These are phyloP conservation scores for Rhynchosporium secalis DNA, from an alignment of 2,329 filamentous ascomycete genomes.

Conservation along the genomic window DNA sequence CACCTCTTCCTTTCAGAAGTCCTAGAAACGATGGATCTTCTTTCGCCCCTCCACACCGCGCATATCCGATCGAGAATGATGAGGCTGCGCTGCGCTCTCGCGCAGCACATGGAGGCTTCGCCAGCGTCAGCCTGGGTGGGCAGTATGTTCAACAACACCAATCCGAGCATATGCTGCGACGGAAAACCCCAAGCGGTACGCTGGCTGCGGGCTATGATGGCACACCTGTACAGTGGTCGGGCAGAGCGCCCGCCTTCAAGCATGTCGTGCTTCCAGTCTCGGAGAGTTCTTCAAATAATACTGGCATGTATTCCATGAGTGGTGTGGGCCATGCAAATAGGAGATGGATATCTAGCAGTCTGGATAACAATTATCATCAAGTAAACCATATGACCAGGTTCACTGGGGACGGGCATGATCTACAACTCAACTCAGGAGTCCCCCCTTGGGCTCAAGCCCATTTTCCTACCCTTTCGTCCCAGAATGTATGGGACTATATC, in stretches of 20 bases:
- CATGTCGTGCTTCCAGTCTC: conserved; percentile 73
- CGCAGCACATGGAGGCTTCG: conserved; percentile 18
- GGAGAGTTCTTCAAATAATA: conserved; percentile 22
- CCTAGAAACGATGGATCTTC: conserved; percentile 32
- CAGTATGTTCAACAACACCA: conserved; percentile 33
- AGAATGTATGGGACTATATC: conserved; percentile 33
- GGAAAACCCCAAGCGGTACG: conserved; percentile 94
- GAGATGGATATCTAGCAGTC: conserved; percentile 28
- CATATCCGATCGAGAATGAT: conserved; percentile 35
- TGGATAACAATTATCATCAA: conserved; percentile 36
- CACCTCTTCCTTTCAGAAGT: conserved; percentile 36
- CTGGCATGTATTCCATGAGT: conserved; percentile 16
- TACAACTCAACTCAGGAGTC: background rate
- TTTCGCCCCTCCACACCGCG: conserved; percentile 30
- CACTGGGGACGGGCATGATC: conserved; percentile 16
- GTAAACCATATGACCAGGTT: conserved; percentile 17
- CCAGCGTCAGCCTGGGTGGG: conserved; percentile 25
- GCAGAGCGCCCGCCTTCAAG: conserved; percentile 76
- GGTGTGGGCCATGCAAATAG: conserved; percentile 21
- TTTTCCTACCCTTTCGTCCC: conserved; percentile 29
- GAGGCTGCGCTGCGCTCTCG: conserved; percentile 23
- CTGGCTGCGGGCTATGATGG: conserved; percentile 90
- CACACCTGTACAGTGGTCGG: conserved; percentile 69
- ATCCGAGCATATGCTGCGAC: conserved; percentile 76
- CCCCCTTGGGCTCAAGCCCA: conserved; percentile 19